Evolutionary conservation across 352 stramenopile genomes (phyloP), one percentile per base, ranked within the genome.

Genomic region (Pseudoperonospora humuli): DNA sequence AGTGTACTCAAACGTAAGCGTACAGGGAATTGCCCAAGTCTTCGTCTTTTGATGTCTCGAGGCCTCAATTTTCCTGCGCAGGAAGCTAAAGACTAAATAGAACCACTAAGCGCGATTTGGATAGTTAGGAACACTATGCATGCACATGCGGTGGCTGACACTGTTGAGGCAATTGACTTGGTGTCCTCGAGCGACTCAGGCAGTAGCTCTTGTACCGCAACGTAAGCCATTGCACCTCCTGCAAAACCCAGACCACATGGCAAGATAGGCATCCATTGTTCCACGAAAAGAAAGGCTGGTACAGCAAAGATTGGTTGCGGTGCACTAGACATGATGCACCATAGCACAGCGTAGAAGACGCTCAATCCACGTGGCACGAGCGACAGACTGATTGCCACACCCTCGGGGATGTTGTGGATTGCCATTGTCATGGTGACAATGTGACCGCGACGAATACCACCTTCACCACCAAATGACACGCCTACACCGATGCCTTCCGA

Each of bases 351-450:
- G 21, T 86, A 85, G 45, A 95, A 80, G 13, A 91, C 58, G 39
- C 75, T 95, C 21, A 98, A 70, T 21, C 93, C 95, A 35, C 93
- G 69, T 8, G 95, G 93, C 42, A 98, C 75, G 37, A 99, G 77
- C 18, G 96, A 95, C 23, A 99, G 78, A 39, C 91, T 96, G 62
- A 88, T 91, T 7, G 96, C 95, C 9, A 99, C 74, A 36, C 96
- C 96, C 62, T 99, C 96, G 2, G 96, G 96, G 41, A 99, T 93
- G 73, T 99, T 99, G 76, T 99, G 96, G 23, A 98, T 95, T 0
- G 95, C 95, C 52, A 99, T 86, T 39, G 92, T 98, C 50, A 96
- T 92, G 7, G 88, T 97, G 50, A 99, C 97, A 52, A 98, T 97
- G 39, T 97, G 82, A 15, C 96, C 96, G 23, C 97, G 78, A 56